Evolutionary conservation across 169 alveolate species (phyloP), one percentile per base, ranked within the genome.

Genomic region (Babesia gibsoni): DNA sequence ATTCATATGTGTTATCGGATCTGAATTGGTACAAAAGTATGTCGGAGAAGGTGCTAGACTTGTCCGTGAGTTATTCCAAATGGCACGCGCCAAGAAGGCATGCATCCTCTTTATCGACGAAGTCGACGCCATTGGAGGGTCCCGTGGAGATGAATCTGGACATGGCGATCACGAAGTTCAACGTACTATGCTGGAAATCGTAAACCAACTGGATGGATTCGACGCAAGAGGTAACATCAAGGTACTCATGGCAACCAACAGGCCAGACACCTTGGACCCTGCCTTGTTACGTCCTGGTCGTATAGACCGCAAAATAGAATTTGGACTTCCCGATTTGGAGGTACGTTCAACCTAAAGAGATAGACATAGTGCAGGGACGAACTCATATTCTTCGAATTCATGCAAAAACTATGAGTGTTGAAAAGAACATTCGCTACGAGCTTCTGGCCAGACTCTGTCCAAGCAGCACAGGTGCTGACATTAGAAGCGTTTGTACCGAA

Each of bases 41-140:
- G 98, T 98, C 61, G 99, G 99, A 33, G 99, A 98, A 84, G 99
- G 99, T 18, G 98, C 99, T 0, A 92, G 99, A 33, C 96, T 97
- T 98, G 99, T 98, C 25, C 93, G 99, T 52, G 99, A 96, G 84
- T 84, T 96, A 37, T 96, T 96, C 88, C 96, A 93, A 20, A 92
- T 96, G 99, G 99, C 99, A 18, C 90, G 99, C 59, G 87, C 94
- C 61, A 95, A 95, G 84, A 96, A 97, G 56, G 99, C 99, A 7
- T 95, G 98, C 80, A 93, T 98, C 41, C 95, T 98, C 30, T 98
- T 98, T 82, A 97, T 98, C 92, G 99, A 98, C 78, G 99, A 98
- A 82, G 95, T 96, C 25, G 99, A 95, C 79, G 93, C 98, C 20
- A 95, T 95, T 43, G 99, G 98, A 20, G 97, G 98, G 16, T 90